These are phyloP conservation scores for Komagataella ulmi DNA, from an alignment of 805 yeast species.

Conservation along the genomic window DNA sequence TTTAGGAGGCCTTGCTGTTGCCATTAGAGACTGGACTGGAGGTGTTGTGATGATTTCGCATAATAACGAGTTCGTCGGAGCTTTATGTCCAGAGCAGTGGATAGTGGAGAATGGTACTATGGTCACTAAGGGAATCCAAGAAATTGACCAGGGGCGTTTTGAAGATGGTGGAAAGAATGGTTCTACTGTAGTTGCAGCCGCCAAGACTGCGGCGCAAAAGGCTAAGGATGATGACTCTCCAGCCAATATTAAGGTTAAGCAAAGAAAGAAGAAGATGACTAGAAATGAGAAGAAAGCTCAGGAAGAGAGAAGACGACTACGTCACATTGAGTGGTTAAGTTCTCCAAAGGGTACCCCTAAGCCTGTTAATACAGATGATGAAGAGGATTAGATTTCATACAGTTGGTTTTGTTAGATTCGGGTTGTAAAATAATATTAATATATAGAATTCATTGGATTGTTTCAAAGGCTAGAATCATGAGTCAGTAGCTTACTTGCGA, in stretches of 20 bases:
- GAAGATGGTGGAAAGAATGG: slow-evolving; percentile 59
- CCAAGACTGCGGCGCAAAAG: slow-evolving; percentile 30
- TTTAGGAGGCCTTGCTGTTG: slow-evolving; percentile 92
- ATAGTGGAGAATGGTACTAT: slow-evolving; percentile 85
- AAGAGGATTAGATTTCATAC: slow-evolving; percentile 29
- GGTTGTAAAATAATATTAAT: background rate
- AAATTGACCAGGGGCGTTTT: slow-evolving; percentile 65
- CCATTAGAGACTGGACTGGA: slow-evolving; percentile 96
- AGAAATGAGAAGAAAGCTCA: slow-evolving; percentile 90
- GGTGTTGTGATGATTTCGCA: slow-evolving; percentile 98
- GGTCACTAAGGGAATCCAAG: slow-evolving; percentile 70
- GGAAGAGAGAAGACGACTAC: slow-evolving; percentile 86
- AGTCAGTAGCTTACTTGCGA: no score
- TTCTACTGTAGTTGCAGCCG: slow-evolving; percentile 30
- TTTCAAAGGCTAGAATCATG: no score
- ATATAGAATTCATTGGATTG: background rate
- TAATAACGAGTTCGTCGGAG: slow-evolving; percentile 93
- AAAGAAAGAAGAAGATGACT: slow-evolving; percentile 92
- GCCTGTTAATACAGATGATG: slow-evolving; percentile 89
- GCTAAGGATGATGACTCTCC: slow-evolving; percentile 79
- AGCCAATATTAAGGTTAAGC: slow-evolving; percentile 86
- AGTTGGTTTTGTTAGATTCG: slow-evolving; percentile 1
- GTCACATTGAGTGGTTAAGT: slow-evolving; percentile 89
- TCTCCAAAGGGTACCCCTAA: slow-evolving; percentile 98
- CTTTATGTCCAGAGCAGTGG: slow-evolving; percentile 98